Evolutionary conservation across 176 grass and related monocot genomes (phyloP), one percentile per base, ranked within the genome.

Genomic region (Eleusine coracana): DNA sequence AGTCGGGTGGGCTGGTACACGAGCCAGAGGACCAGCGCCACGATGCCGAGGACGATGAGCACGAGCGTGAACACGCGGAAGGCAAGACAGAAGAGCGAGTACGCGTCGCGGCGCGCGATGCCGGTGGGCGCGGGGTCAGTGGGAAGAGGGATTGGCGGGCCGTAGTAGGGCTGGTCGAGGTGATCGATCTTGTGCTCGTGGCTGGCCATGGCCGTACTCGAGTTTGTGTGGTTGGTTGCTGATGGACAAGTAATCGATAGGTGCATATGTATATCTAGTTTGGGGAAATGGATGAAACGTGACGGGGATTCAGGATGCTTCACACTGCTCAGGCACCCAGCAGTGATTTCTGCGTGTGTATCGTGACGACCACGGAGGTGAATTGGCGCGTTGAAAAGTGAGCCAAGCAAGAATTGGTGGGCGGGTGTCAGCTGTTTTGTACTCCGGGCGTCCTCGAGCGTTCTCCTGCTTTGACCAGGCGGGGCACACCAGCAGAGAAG

Each of bases 1-100:
- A 92, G 77, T 27, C 51, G 37, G 58, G 16, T 83, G n/a, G 90
- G 93, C 62, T 82, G 90, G 75, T 71, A 90, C 18, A 92, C 86
- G 46, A 92, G 71, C 90, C 82, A 95, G 25, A 88, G 83, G 48
- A 92, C 38, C 23, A 95, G 62, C 49, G 79, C 37, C 29, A 81
- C 28, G 21, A 86, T 46, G 75, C 87, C 85, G 71, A 88, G 34
- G 17, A 54, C 81, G 82, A 92, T 37, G 17, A 85, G 48, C 31
- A 52, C 50, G 3, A 87, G 12, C 15, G 82, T 85, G 56, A 87
- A 39, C 81, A 10, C 59, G 61, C 62, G 82, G 49, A 85, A 56
- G 49, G 70, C 77, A 7, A 4, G 37, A 76, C 85, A 65, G 70
- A 71, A 5, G 81, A 84, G 65, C 31, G 59, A 2, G 48, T 80